phyloP scores from a whole-genome alignment of 257 asterid genomes.

The Solanum habrochaites region DNA sequence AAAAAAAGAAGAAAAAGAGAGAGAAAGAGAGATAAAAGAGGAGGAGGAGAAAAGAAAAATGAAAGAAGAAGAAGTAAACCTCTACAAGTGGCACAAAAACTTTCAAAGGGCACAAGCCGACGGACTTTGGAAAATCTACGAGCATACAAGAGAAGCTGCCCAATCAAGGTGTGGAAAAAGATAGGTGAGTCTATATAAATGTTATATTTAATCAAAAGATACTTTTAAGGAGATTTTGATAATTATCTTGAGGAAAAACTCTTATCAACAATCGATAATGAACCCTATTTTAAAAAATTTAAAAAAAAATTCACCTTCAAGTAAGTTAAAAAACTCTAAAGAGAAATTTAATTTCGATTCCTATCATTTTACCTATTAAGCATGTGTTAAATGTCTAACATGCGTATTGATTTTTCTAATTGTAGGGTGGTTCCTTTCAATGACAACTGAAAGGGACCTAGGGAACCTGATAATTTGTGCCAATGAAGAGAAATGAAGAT shows the following conservation, averaged over 20 bases:
- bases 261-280: not conserved
- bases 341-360: not conserved
- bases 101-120: not conserved
- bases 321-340: not conserved
- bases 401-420: not conserved
- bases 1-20: no score
- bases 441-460: no score
- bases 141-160: not conserved
- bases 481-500: no score
- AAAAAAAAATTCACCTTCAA: not conserved
- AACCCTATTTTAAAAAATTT: not conserved
- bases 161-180: no score
- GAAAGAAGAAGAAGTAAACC: no score
- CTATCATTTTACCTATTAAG: not conserved
- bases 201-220: not conserved
- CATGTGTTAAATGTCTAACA: not conserved
- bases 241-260: not conserved
- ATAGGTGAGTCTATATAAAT: not conserved
- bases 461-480: no score
- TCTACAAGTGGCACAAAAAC: no score
- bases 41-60: no score
- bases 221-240: not conserved
- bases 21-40: no score
- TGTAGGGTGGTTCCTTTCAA: not conserved
- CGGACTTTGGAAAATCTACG: not conserved